Base-by-base conservation (phyloP, 2,329 filamentous ascomycete genomes). In the Aspergillus sp. region DNA sequence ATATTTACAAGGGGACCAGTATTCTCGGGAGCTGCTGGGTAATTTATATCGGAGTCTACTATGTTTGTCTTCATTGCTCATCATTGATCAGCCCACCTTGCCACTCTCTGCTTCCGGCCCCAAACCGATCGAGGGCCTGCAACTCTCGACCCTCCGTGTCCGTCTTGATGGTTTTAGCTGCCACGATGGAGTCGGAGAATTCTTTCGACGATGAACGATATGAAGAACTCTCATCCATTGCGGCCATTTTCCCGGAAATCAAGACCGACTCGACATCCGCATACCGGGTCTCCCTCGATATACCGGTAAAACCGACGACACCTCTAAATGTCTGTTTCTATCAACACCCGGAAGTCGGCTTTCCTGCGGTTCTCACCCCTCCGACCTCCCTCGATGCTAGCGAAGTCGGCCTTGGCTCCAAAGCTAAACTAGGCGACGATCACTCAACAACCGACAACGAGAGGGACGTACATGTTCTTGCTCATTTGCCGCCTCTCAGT, bases 201-300 rank as follows among this genome's bases (percentile, higher is more conserved):
- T 57, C 66, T 20, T 54, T 57, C 11, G 79, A 82, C 12, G 84
- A 87, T 67, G 85, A 87, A 64, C 80, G 85, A 60, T 76, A 78
- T 30, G 79, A 86, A 64, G 85, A 88, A 71, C 75, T 88, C 47
- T 79, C 77, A 9, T 80, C 84, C 22, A 79, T 88, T 57, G 77
- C 79, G 45, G 84, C 85, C 50, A 88, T 88, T 56, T 88, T 79
- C 59, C 85, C 85, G 1, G 85, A 88, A 71, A 79, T 87, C 17
- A 71, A 74, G 33, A 70, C 82, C 58, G 77, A 85, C 53, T 66
- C 78, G 8, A 64, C 66, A 8, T 68, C 75, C 34, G 75, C 77
- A 0, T 83, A 80, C 65, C 72, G 73, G 55, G 83, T 83, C 1
- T 78, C 76, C 4, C 75, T 88, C 48, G 79, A 85, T 20, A 69